Evolutionary conservation across 768 basidiomycete genomes (phyloP).

Genomic region (Phlebiopsis gigantea): DNA sequence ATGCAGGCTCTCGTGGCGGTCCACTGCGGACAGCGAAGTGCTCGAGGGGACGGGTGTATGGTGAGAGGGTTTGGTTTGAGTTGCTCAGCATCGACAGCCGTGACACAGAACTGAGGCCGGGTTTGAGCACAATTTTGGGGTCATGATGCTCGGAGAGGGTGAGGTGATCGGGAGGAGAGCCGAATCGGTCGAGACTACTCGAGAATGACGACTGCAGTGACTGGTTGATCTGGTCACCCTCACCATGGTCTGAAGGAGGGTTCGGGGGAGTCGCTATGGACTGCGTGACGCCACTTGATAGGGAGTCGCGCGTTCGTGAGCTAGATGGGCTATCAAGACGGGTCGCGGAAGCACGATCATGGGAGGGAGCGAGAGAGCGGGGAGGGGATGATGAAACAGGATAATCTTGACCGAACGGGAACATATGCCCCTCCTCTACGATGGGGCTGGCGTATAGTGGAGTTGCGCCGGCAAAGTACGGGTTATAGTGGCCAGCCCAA

Average conservation of each 20-base stretch:
- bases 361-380: conserved; percentile 22
- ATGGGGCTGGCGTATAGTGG: conserved; percentile 12
- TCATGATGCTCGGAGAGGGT: conserved; percentile 31
- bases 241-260: conserved; percentile 24
- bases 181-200: conserved; percentile 30
- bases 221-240: conserved; percentile 16
- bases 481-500: conserved; percentile 14
- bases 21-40: conserved; percentile 92
- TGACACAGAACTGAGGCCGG: conserved; percentile 66
- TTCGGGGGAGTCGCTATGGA: conserved; percentile 45
- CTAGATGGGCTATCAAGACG: conserved; percentile 48
- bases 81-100: conserved; percentile 82
- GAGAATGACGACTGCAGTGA: conserved; percentile 30
- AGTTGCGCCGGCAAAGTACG: conserved; percentile 19
- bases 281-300: conserved; percentile 39
- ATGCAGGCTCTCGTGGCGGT: conserved; percentile 48
- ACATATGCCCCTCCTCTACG: neutral
- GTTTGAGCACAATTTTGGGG: conserved; percentile 59
- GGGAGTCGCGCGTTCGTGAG: conserved; percentile 43
- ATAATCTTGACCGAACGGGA: conserved; percentile 5
- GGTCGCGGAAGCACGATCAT: conserved; percentile 21
- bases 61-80: conserved; percentile 91
- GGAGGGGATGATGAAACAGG: conserved; percentile 15
- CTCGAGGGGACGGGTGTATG: conserved; percentile 84
- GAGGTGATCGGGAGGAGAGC: conserved; percentile 29